Evolutionary conservation across 768 basidiomycete genomes (phyloP), one percentile per base, ranked within the genome.

Genomic region (Pleurotus djamor): DNA sequence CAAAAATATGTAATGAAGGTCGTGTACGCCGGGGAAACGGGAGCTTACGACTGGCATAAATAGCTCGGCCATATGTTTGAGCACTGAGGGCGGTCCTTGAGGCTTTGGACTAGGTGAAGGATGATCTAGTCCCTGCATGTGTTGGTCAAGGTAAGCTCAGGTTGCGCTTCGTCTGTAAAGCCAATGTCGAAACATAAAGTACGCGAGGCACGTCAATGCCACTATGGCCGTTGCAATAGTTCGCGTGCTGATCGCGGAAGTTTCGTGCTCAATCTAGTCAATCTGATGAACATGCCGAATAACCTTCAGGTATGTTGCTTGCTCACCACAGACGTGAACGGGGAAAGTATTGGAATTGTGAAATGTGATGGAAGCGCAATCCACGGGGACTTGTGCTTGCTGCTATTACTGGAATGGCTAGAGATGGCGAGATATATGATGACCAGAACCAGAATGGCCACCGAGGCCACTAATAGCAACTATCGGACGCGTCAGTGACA

Each of bases 261-360:
- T 83, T 69, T 92, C 89, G 48, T 89, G 81, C 63, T 92, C 90
- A n/a, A 89, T 81, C 90, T 92, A 58, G 6, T 36, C n/a, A 16
- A 36, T 45, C 32, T 7, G n/a, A 17, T 47, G 10, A 17, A 16
- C 10, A 17, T 17, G 16, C 16, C 3, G 21, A 21, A 32, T 41
- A 50, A 5, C 8, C 17, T 34, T 36, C 48, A 21, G 21, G 8
- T 35, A 57, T 13, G 38, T 34, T 33, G 33, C 21, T 55, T 2
- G 74, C 82, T 58, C 60, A 91, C 89, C 67, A 91, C 90, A 8
- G 88, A 90, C 2, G 88, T 82, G 64, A 91, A 92, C 0, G 89
- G 90, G 0, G 90, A 92, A 14, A 92, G 69, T 3, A 92, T 85
- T 4, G 90, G 89, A 21, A 92, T 87, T 0, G 89, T 91, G 68